Evolutionary conservation across 2,329 filamentous ascomycete genomes (phyloP).

Genomic region (Ophiostoma quercus): DNA sequence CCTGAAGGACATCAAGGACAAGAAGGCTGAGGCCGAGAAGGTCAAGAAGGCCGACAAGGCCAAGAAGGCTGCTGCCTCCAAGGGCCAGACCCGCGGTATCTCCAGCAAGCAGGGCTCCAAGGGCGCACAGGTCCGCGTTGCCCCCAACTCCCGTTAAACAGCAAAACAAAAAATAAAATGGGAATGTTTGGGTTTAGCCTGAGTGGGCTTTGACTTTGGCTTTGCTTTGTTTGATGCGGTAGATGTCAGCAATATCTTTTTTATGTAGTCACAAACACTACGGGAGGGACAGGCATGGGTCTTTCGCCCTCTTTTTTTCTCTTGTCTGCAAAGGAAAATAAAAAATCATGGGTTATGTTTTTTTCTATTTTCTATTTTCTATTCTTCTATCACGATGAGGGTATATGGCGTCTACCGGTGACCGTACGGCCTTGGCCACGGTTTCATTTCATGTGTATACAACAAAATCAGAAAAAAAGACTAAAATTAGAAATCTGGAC

Average conservation of each 20-base stretch:
- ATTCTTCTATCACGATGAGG: neutral
- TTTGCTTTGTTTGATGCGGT: conserved; percentile 17
- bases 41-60: conserved; percentile 99
- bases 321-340: conserved; percentile 13
- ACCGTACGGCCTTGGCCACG: neutral
- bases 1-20: conserved; percentile 98
- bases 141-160: conserved; percentile 76
- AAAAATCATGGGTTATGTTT: conserved; percentile 17
- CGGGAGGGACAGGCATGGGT: conserved; percentile 16
- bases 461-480: conserved; percentile 7
- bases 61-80: conserved; percentile 70
- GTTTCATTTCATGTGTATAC: neutral
- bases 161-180: conserved; percentile 18
- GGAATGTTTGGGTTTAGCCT: conserved; percentile 16
- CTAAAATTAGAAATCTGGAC: neutral
- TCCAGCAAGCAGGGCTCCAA: conserved; percentile 96
- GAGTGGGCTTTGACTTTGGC: conserved; percentile 15
- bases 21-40: conserved; percentile 81
- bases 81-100: conserved; percentile 74
- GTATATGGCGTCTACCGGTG: neutral
- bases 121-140: conserved; percentile 80
- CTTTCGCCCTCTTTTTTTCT: conserved; percentile 16
- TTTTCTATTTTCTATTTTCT: neutral
- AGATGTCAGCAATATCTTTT: conserved; percentile 18
- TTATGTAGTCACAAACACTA: conserved; percentile 16